Evolutionary conservation across 108 stramenopile genomes (phyloP).

Genomic region (Nitzschia sp.): DNA sequence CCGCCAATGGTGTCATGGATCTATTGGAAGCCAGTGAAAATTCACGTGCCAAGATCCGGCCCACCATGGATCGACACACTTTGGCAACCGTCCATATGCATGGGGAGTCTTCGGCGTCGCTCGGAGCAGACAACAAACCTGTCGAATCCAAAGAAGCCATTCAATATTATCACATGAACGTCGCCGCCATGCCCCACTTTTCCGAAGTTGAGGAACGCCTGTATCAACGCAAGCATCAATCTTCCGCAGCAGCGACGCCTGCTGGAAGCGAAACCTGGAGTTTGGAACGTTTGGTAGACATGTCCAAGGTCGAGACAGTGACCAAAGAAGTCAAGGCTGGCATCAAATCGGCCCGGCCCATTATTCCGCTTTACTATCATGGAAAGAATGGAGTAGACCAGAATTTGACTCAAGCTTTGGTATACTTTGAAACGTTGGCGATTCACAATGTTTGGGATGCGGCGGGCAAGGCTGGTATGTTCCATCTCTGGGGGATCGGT

Average conservation of each 20-base stretch:
- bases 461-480: constrained; percentile 68
- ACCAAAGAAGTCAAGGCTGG: constrained; percentile 45
- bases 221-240: neutral
- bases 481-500: constrained; percentile 82
- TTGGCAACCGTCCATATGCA: constrained; percentile 72
- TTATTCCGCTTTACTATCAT: constrained; percentile 72
- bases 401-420: constrained; percentile 68
- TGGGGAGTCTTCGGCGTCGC: constrained; percentile 72
- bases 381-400: constrained; percentile 76
- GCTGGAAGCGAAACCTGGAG: neutral
- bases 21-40: constrained; percentile 53
- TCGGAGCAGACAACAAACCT: constrained; percentile 70
- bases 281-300: neutral
- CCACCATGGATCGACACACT: constrained; percentile 73
- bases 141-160: constrained; percentile 80
- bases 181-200: constrained; percentile 35
- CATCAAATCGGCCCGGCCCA: constrained; percentile 59
- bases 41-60: constrained; percentile 62
- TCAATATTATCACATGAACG: constrained; percentile 78
- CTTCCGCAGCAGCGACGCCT: neutral
- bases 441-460: constrained; percentile 69
- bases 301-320: neutral
- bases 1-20: constrained; percentile 79
- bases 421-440: constrained; percentile 79
- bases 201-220: constrained; percentile 1